Percentiles rank a stretch among this genome's conserved stretches.
These are phyloP conservation scores for Phytophthora boehmeriae DNA, from an alignment of 352 stramenopile genomes.

Conservation along the genomic window DNA sequence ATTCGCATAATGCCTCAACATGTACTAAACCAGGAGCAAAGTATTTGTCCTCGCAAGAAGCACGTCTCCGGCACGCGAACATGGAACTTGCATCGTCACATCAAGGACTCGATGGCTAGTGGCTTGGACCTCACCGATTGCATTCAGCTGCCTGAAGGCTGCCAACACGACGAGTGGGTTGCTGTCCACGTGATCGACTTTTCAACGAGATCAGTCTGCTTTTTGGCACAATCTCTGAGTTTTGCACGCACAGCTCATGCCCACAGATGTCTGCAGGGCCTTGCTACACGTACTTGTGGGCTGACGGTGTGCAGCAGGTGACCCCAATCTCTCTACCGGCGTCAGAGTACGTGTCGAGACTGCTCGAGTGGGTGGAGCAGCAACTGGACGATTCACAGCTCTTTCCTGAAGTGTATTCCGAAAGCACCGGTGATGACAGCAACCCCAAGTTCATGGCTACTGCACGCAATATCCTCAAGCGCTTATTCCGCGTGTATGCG, in stretches of 20 bases:
- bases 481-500: conserved; percentile 97
- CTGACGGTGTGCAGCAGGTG: conserved; percentile 59
- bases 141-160: conserved; percentile 70
- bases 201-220: conserved; percentile 94
- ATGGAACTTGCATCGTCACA: conserved; percentile 73
- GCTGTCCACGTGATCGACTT: conserved; percentile 90
- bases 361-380: conserved; percentile 88
- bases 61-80: conserved; percentile 59
- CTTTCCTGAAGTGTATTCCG: conserved; percentile 47
- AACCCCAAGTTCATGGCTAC: conserved; percentile 56
- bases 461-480: conserved; percentile 90
- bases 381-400: conserved; percentile 79
- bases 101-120: conserved; percentile 70
- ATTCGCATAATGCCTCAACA: conserved; percentile 51
- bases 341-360: conserved; percentile 82
- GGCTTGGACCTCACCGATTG: conserved; percentile 64
- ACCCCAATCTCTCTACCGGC: conserved; percentile 65
- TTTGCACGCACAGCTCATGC: conserved; percentile 68
- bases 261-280: conserved; percentile 75
- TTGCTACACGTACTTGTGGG: conserved; percentile 91
- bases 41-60: conserved; percentile 61
- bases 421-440: conserved; percentile 14
- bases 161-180: conserved; percentile 69
- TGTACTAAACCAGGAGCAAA: conserved; percentile 57
- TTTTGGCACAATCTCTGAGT: conserved; percentile 90